phyloP scores from a whole-genome alignment of 139 green algal species.

The Chlamydomonas schloesseri region DNA sequence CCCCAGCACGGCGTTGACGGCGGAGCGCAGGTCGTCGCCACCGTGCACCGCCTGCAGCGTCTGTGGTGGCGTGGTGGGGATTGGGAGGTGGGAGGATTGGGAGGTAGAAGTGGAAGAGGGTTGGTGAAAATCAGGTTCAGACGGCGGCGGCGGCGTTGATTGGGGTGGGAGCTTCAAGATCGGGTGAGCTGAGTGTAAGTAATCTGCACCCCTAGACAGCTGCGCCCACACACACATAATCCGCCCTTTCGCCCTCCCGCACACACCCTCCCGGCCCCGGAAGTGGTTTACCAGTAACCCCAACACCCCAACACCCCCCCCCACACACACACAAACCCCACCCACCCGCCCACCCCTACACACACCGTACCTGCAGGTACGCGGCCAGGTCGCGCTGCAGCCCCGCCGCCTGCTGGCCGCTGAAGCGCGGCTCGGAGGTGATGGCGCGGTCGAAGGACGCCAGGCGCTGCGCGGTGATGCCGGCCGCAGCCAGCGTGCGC shows the following conservation, averaged over 20 bases:
- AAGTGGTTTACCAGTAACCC: too few species aligned
- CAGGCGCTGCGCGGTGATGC: conserved; percentile 71
- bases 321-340: neutral
- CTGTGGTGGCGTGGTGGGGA: neutral
- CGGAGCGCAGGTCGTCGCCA: conserved; percentile 72
- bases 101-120: neutral
- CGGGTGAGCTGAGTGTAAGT: too few species aligned
- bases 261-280: too few species aligned
- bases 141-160: too few species aligned
- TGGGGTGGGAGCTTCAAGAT: too few species aligned
- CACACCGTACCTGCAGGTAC: conserved; percentile 73
- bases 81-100: neutral
- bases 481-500: conserved; percentile 39
- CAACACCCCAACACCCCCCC: too few species aligned
- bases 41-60: conserved; percentile 73
- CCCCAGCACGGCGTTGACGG: conserved; percentile 77
- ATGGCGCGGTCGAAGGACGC: conserved; percentile 69
- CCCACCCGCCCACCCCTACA: too few species aligned
- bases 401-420: conserved; percentile 46
- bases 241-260: too few species aligned
- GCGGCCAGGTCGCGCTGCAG: conserved; percentile 69
- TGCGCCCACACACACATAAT: too few species aligned
- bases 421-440: conserved; percentile 27
- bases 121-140: too few species aligned
- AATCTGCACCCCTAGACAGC: too few species aligned